Evolutionary conservation across 176 grass and related monocot genomes (phyloP).

Genomic region (Elymus sibiricus): DNA sequence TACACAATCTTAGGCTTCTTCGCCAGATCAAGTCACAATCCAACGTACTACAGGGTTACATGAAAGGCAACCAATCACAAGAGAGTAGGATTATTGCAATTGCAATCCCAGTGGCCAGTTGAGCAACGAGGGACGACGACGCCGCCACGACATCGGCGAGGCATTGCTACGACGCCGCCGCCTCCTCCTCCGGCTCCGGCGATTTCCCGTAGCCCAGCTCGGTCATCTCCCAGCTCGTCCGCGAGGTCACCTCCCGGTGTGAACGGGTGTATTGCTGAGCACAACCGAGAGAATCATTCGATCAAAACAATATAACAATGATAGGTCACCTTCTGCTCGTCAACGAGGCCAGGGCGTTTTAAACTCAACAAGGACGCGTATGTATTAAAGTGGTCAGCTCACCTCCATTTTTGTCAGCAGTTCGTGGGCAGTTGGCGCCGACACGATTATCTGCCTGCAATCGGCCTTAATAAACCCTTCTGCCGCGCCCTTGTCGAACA

Average conservation of each 20-base stretch:
- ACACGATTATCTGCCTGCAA: constrained; percentile 78
- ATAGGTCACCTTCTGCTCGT: neutral
- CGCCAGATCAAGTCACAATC: constrained; percentile 1
- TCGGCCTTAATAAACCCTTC: constrained; percentile 96
- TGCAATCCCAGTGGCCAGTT: constrained; percentile 11
- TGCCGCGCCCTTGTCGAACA: constrained; percentile 78
- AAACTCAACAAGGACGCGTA: neutral
- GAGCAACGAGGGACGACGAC: constrained; percentile 4
- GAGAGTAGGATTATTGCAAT: neutral
- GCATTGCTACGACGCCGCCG: constrained; percentile 19
- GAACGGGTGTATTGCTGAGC: constrained; percentile 73
- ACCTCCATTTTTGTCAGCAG: constrained; percentile 95
- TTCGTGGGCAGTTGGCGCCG: constrained; percentile 67
- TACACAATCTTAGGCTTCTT: constrained; percentile 23
- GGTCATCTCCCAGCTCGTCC: constrained; percentile 77
- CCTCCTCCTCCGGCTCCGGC: neutral
- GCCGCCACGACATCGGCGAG: constrained; percentile 13
- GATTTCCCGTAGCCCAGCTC: constrained; percentile 60
- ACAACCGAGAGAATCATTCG: neutral
- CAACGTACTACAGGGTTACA: constrained; percentile 15
- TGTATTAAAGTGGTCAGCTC: neutral
- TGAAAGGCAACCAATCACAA: neutral
- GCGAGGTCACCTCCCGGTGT: constrained; percentile 70
- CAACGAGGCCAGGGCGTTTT: constrained; percentile 3
- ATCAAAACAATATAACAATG: neutral